phyloP scores from a whole-genome alignment of 495 filamentous ascomycete species.

The Collariella sp. region DNA sequence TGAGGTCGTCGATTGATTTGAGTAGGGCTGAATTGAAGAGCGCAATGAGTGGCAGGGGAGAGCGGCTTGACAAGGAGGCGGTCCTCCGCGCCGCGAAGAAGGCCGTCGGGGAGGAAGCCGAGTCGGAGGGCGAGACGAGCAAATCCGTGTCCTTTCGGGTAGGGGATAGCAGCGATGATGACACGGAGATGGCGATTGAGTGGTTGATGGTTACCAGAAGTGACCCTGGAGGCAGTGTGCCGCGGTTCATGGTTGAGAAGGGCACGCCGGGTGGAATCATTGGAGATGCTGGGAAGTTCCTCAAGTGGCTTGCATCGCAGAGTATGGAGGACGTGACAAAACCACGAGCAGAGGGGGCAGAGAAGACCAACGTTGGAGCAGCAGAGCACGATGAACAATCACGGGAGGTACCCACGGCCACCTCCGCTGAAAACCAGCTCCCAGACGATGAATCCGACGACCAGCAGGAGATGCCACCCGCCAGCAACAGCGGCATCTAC shows the following conservation, averaged over 20 bases:
- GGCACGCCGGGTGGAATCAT: conserved; percentile 81
- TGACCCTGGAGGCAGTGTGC: conserved; percentile 87
- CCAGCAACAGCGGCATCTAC: conserved; percentile 36
- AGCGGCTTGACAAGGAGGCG: conserved; percentile 23
- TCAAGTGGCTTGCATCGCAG: conserved; percentile 68
- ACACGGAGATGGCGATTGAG: conserved; percentile 57
- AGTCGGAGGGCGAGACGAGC: conserved; percentile 5
- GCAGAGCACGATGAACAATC: conserved; percentile 22
- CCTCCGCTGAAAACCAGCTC: background rate
- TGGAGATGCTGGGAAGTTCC: conserved; percentile 71
- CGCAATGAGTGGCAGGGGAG: background rate
- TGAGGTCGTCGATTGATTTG: conserved; percentile 28
- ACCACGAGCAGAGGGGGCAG: background rate
- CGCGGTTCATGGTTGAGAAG: conserved; percentile 88
- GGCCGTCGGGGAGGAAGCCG: conserved; percentile 17
- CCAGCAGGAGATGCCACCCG: conserved; percentile 33
- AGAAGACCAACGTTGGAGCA: no score
- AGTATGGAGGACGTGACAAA: conserved; percentile 29
- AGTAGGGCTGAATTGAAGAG: conserved; percentile 19
- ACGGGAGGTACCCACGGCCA: background rate
- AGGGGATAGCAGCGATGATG: conserved; percentile 22
- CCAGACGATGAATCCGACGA: background rate
- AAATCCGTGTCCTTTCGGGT: conserved; percentile 1
- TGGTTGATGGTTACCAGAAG: conserved; percentile 97
- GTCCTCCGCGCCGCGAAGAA: conserved; percentile 25